These are phyloP conservation scores for Aspergillus ochraceus DNA, from an alignment of 2,329 filamentous ascomycete species.

Conservation along the genomic window DNA sequence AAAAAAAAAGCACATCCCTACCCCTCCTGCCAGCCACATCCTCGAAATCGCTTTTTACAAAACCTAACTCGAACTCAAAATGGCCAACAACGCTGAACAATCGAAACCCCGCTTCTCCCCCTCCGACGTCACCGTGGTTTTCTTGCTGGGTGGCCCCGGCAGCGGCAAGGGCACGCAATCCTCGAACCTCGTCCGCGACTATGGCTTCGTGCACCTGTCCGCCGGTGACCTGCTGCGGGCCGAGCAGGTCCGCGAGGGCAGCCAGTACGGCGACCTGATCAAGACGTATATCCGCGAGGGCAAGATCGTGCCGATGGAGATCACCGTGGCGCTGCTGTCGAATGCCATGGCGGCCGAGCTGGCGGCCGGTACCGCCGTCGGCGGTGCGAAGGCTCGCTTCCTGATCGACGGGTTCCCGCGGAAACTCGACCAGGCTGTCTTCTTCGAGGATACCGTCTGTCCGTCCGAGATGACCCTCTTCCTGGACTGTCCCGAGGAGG, in stretches of 20 bases:
- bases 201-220: constrained; percentile 88
- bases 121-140: constrained; percentile 84
- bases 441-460: constrained; percentile 89
- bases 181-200: constrained; percentile 79
- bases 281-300: constrained; percentile 91
- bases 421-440: constrained; percentile 94
- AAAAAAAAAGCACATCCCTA: constrained; percentile 3
- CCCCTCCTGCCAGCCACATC: background rate
- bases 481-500: constrained; percentile 86
- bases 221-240: constrained; percentile 91
- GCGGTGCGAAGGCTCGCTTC: constrained; percentile 66
- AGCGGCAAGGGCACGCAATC: constrained; percentile 98
- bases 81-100: constrained; percentile 42
- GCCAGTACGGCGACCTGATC: constrained; percentile 90
- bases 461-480: constrained; percentile 84
- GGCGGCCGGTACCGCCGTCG: constrained; percentile 43
- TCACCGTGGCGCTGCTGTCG: constrained; percentile 89
- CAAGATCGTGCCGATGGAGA: constrained; percentile 97
- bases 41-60: background rate
- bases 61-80: constrained; percentile 13
- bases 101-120: constrained; percentile 70
- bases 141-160: constrained; percentile 93
- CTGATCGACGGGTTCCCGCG: constrained; percentile 82
- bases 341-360: constrained; percentile 83
- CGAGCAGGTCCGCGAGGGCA: constrained; percentile 84